Percentiles rank a stretch among this genome's conserved stretches.
These are phyloP conservation scores for Aureobasidium melanogenum DNA, from an alignment of 2,329 filamentous ascomycete genomes.

Conservation along the genomic window DNA sequence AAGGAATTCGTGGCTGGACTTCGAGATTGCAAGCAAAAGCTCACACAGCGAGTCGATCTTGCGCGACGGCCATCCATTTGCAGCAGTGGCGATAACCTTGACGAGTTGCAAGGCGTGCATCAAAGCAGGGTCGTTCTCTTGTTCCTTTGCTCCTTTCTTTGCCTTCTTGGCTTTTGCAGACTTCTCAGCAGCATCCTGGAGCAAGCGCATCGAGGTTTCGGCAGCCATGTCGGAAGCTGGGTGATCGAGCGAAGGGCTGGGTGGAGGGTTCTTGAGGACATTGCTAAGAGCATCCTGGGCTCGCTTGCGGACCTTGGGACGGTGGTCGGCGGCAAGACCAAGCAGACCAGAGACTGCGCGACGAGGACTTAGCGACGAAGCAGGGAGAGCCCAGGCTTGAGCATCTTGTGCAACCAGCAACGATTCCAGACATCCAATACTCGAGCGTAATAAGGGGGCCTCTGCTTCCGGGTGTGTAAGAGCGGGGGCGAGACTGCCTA, in stretches of 20 bases:
- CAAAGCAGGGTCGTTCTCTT: slow-evolving; percentile 60
- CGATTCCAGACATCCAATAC: slow-evolving; percentile 90
- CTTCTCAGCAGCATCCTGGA: slow-evolving; percentile 65
- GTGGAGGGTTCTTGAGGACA: slow-evolving; percentile 75
- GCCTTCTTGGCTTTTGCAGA: slow-evolving; percentile 62
- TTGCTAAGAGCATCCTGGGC: slow-evolving; percentile 82
- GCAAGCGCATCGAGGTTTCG: slow-evolving; percentile 73
- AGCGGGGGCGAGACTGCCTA: slow-evolving; percentile 75
- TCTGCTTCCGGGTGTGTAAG: slow-evolving; percentile 74
- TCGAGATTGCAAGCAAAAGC: slow-evolving; percentile 76
- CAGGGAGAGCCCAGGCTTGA: slow-evolving; percentile 76
- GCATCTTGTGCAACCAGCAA: slow-evolving; percentile 82
- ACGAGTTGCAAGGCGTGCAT: slow-evolving; percentile 90
- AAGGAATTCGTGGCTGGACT: slow-evolving; percentile 87
- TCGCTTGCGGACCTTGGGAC: slow-evolving; percentile 89
- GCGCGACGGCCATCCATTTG: slow-evolving; percentile 90
- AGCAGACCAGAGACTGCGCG: slow-evolving; percentile 80
- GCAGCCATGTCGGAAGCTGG: slow-evolving; percentile 95
- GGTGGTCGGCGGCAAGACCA: slow-evolving; percentile 72
- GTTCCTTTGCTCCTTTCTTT: slow-evolving; percentile 42
- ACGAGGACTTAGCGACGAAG: slow-evolving; percentile 74
- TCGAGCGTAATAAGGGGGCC: slow-evolving; percentile 74
- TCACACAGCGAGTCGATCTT: slow-evolving; percentile 92
- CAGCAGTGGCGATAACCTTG: slow-evolving; percentile 78
- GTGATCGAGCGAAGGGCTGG: slow-evolving; percentile 86